phyloP scores from a whole-genome alignment of 2,329 filamentous ascomycete species.

The Hymenoscyphus fraxineus region DNA sequence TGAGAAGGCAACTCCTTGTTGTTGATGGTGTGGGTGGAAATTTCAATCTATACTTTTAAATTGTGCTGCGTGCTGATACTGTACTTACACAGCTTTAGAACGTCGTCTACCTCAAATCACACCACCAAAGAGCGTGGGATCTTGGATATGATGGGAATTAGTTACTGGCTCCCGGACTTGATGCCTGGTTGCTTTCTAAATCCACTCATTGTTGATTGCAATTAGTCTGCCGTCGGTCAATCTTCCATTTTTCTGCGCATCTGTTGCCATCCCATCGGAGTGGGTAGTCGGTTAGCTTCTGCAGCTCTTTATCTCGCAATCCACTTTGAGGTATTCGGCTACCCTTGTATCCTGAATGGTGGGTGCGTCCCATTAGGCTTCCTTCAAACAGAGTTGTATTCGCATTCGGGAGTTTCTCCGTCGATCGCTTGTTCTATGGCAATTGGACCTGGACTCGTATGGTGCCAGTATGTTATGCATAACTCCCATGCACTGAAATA shows the following conservation, averaged over 20 bases:
- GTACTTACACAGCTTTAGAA: no score
- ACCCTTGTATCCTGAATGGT: not conserved
- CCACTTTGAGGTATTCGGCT: not conserved
- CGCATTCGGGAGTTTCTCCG: not conserved
- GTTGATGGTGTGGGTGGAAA: no score
- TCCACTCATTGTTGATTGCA: not conserved
- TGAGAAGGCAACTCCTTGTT: no score
- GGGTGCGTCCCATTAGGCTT: not conserved
- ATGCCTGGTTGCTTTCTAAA: not conserved
- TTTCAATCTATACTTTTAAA: no score
- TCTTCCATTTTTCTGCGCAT: not conserved
- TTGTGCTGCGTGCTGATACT: no score
- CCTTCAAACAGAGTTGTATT: not conserved
- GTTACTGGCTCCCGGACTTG: not conserved
- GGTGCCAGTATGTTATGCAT: not conserved
- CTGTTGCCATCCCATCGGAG: not conserved
- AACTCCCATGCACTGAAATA: not conserved
- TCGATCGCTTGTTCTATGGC: not conserved
- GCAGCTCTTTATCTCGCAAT: not conserved
- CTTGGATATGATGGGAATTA: no score
- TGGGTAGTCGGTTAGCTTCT: not conserved
- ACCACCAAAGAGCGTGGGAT: no score
- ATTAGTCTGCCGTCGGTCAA: not conserved
- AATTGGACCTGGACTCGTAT: not conserved
- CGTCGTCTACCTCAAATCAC: no score